Evolutionary conservation across 1,139 yeast genomes (phyloP).

Genomic region (Groenewaldozyma auringiensis): DNA sequence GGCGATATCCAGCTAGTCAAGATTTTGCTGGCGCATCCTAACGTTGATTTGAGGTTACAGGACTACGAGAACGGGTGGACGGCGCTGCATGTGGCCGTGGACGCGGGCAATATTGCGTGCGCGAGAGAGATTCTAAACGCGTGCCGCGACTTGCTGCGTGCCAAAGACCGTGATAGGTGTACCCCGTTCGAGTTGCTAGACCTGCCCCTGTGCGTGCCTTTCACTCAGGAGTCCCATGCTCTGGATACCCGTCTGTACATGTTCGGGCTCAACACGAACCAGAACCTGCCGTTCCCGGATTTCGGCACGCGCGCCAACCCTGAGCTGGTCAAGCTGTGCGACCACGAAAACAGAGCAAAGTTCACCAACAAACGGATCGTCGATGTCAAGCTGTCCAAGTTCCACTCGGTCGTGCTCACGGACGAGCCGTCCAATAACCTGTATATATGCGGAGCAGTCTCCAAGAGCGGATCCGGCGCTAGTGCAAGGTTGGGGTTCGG

Average conservation of each 20-base stretch:
- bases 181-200: slow-evolving; percentile 38
- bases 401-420: slow-evolving; percentile 57
- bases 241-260: slow-evolving; percentile 58
- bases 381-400: slow-evolving; percentile 49
- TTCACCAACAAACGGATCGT: slow-evolving; percentile 33
- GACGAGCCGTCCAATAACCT: slow-evolving; percentile 41
- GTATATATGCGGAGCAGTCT: slow-evolving; percentile 58
- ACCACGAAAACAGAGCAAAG: slow-evolving; percentile 11
- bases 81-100: slow-evolving; percentile 63
- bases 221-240: slow-evolving; percentile 26
- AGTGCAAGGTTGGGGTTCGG: slow-evolving; percentile 5
- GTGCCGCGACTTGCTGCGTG: slow-evolving; percentile 38
- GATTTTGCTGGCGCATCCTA: slow-evolving; percentile 42
- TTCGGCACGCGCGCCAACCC: slow-evolving; percentile 46
- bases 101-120: slow-evolving; percentile 50
- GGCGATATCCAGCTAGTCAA: slow-evolving; percentile 44
- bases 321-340: slow-evolving; percentile 26
- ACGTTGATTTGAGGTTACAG: slow-evolving; percentile 38
- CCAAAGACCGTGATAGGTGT: slow-evolving; percentile 59
- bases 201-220: slow-evolving; percentile 12
- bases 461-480: slow-evolving; percentile 16
- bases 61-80: slow-evolving; percentile 85
- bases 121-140: slow-evolving; percentile 44
- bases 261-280: slow-evolving; percentile 59
- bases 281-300: slow-evolving; percentile 63